Percentiles rank a stretch among this genome's conserved stretches.
Conservation (phyloP, 108 stramenopile species). For the Pseudonitzschia pungens region DNA sequence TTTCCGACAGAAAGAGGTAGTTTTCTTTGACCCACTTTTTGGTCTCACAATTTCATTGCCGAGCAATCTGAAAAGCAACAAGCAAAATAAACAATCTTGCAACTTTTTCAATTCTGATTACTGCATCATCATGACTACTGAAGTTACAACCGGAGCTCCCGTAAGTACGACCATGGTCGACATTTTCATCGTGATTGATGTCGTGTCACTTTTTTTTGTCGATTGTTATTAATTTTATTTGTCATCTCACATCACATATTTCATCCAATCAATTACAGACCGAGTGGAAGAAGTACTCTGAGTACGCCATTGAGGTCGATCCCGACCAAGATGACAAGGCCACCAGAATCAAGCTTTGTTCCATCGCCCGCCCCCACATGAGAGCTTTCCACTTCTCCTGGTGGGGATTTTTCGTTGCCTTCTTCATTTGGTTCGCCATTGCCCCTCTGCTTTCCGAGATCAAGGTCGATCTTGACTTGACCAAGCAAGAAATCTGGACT, state of each 20-base stretch:
- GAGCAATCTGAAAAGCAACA: background rate
- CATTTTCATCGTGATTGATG: background rate
- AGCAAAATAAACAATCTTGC: background rate
- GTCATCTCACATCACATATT: constrained; percentile 5
- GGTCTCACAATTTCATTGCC: background rate
- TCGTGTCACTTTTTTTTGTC: background rate
- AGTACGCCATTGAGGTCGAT: constrained; percentile 69
- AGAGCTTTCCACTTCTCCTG: constrained; percentile 85
- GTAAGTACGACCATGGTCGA: constrained; percentile 27
- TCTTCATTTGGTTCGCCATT: constrained; percentile 91
- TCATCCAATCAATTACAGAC: constrained; percentile 11
- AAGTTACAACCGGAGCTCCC: constrained; percentile 33
- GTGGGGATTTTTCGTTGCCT: constrained; percentile 73
- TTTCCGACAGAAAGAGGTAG: background rate
- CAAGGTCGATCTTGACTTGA: constrained; percentile 49
- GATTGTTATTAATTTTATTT: background rate
- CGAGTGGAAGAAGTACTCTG: constrained; percentile 62
- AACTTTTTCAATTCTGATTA: background rate
- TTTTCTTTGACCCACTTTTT: background rate
- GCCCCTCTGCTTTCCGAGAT: constrained; percentile 84
- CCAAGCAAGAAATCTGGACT: constrained; percentile 77
- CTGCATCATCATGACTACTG: constrained; percentile 12
- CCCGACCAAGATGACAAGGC: constrained; percentile 80
- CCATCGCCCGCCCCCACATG: constrained; percentile 79
- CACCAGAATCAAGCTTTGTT: constrained; percentile 59